Evolutionary conservation across 495 filamentous ascomycete species (phyloP).

Genomic region (Annulohypoxylon maeteangense): DNA sequence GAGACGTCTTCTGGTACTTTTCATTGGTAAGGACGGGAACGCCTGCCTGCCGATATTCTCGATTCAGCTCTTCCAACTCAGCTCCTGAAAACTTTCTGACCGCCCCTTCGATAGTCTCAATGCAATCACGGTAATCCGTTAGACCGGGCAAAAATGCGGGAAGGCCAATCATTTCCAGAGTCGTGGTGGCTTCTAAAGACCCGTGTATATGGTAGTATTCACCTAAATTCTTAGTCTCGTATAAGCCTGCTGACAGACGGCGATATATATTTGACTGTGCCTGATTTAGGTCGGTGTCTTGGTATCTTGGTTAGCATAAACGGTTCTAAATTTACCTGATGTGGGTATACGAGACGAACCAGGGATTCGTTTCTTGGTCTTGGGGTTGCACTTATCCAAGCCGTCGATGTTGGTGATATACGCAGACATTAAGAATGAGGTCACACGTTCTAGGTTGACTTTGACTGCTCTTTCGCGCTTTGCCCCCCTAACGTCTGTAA

Average conservation of each 20-base stretch:
- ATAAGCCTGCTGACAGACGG: slow-evolving; percentile 79
- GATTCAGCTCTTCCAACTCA: slow-evolving; percentile 74
- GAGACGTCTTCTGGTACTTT: slow-evolving; percentile 69
- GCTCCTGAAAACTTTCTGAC: slow-evolving; percentile 70
- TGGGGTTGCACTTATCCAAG: slow-evolving; percentile 70
- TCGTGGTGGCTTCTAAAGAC: slow-evolving; percentile 74
- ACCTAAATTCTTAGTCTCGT: slow-evolving; percentile 70
- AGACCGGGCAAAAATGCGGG: slow-evolving; percentile 69
- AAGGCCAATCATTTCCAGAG: slow-evolving; percentile 77
- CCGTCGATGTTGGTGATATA: slow-evolving; percentile 78
- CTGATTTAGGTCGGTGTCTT: slow-evolving; percentile 75
- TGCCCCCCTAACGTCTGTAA: slow-evolving; percentile 64
- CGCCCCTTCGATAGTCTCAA: slow-evolving; percentile 72
- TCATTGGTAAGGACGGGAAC: slow-evolving; percentile 72
- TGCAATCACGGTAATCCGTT: slow-evolving; percentile 72
- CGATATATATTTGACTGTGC: slow-evolving; percentile 78
- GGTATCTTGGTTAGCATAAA: slow-evolving; percentile 37
- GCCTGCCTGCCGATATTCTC: slow-evolving; percentile 70
- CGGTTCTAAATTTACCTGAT: slow-evolving; percentile 2
- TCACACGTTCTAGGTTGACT: slow-evolving; percentile 71
- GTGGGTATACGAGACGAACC: slow-evolving; percentile 55
- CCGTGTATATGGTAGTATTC: slow-evolving; percentile 84
- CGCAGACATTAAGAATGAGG: slow-evolving; percentile 75
- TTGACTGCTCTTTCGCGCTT: slow-evolving; percentile 57
- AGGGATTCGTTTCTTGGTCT: slow-evolving; percentile 69